Evolutionary conservation across 805 yeast genomes (phyloP), one percentile per base, ranked within the genome.

Genomic region (Cyberlindnera maclurae): DNA sequence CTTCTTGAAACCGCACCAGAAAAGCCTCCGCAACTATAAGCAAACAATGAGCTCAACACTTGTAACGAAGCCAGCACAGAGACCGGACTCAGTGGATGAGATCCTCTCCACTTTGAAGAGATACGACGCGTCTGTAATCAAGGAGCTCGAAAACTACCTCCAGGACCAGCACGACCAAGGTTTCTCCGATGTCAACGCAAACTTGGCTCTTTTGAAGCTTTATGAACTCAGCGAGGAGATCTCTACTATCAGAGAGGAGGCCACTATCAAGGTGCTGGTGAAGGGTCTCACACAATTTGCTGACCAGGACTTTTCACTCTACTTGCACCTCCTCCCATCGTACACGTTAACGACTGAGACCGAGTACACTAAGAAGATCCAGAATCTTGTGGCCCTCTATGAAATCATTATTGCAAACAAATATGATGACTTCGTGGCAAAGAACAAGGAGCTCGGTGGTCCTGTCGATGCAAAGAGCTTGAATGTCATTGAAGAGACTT

Each of bases 121-220:
- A 51, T 71, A 69, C 53, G 68, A 69, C 43, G 63, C 63, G 15
- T 62, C 62, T 11, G 68, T 65, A 16, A 62, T 65, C 43, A 60
- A 63, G 37, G 66, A 62, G 26, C 55, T 70, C 16, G 71, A 70
- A 50, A 67, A 65, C n/a, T 71, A 70, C 43, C 60, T 68, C 31
- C 49, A 50, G 27, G 46, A 54, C 17, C 75, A 70, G 46, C 64
- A 68, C 47, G 40, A 47, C 12, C 53, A 54, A 15, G 58, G 56
- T 20, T 68, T 55, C 48, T 55, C 57, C 39, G 72, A 67, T 47
- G 52, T 67, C 33, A 60, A 54, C 44, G 68, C 75, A 43, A 70
- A 68, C 49, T 48, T 70, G 50, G 75, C 75, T 1, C 57, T 70
- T 16, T 54, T 70, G 43, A 70, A 70, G 41, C 57, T 71, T 35